Evolutionary conservation across 208 protist species (phyloP).

Genomic region (Wallacemonas collosoma): DNA sequence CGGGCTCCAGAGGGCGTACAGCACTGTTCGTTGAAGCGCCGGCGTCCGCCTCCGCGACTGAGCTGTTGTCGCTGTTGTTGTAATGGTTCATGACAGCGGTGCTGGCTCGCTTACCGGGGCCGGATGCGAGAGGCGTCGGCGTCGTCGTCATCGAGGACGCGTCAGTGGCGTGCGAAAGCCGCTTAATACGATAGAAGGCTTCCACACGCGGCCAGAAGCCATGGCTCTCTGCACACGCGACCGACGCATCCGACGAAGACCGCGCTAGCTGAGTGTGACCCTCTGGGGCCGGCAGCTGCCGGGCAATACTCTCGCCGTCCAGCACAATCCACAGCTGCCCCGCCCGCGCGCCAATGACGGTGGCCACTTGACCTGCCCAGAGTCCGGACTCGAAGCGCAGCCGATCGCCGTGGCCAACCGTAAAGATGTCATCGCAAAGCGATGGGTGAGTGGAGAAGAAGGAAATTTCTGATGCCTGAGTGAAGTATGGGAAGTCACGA

Average conservation of each 20-base stretch:
- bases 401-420: conserved; percentile 53
- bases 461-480: conserved; percentile 39
- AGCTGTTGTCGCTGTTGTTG: no score
- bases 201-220: conserved; percentile 15
- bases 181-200: conserved; percentile 24
- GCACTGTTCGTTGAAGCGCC: not conserved
- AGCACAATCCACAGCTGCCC: conserved; percentile 60
- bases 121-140: not conserved
- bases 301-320: conserved; percentile 35
- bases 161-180: not conserved
- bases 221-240: no score
- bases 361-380: conserved; percentile 27
- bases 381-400: conserved; percentile 35
- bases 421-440: conserved; percentile 67
- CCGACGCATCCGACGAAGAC: no score
- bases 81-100: no score
- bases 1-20: not conserved
- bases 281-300: conserved; percentile 27
- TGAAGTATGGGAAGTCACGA: conserved; percentile 72
- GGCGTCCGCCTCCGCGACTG: not conserved
- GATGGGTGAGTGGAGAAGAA: conserved; percentile 73
- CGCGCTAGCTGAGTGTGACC: no score
- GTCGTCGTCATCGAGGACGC: not conserved
- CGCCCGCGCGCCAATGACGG: conserved; percentile 68
- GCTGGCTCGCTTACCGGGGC: no score